Conservation (phyloP, 78 protist species). For the Dictyostelium firmibasis region DNA sequence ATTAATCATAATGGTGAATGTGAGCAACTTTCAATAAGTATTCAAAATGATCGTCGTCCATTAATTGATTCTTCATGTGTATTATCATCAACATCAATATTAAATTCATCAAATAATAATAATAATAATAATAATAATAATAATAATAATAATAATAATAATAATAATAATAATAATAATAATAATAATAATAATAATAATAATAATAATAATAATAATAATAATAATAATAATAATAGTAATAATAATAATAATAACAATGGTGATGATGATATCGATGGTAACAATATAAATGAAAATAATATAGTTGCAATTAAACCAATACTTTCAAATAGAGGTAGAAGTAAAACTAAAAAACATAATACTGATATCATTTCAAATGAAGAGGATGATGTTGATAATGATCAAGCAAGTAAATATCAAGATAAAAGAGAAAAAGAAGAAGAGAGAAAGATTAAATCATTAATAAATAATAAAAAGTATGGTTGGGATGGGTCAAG, state of each 20-base stretch:
- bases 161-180: no score
- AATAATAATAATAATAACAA: neutral
- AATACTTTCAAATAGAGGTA: no score
- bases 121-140: neutral
- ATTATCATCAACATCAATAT: neutral
- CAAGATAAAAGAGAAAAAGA: neutral
- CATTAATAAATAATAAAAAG: neutral
- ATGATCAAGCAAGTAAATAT: neutral
- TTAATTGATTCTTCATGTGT: neutral
- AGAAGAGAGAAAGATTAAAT: no score
- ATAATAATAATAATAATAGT: no score
- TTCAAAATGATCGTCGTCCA: neutral
- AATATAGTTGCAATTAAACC: neutral
- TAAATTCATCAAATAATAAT: neutral
- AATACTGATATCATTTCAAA: no score
- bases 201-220: no score
- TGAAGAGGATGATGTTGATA: no score
- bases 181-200: no score
- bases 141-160: no score
- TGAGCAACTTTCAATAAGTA: neutral
- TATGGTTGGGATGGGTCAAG: slow-evolving; percentile 58
- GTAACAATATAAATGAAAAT: neutral
- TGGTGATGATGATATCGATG: no score
- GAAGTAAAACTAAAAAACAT: no score
- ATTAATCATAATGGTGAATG: no score